A percentile compares a stretch with the other conserved stretches of the same genome.
Conservation (phyloP, 345 rosid genomes). For the Anastatica hierochuntica region DNA sequence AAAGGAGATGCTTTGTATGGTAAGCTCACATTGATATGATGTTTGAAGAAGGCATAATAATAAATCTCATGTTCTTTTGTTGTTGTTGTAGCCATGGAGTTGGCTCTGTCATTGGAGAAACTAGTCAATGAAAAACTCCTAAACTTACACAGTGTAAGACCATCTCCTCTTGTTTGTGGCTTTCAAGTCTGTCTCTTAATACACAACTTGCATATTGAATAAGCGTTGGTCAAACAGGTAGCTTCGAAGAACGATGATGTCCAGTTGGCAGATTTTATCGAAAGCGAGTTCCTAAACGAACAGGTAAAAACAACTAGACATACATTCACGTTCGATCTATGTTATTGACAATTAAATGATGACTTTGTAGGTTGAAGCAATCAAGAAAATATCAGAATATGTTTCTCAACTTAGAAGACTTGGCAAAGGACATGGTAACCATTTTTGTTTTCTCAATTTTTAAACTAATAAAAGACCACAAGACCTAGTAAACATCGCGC, state of each 20-base stretch:
- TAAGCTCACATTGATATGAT: too few species aligned
- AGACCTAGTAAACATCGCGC: too few species aligned
- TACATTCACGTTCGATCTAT: slow-evolving; percentile 13
- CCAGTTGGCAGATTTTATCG: slow-evolving; percentile 63
- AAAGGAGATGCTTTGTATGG: slow-evolving; percentile 94
- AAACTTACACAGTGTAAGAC: slow-evolving; percentile 56
- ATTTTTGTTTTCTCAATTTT: background rate
- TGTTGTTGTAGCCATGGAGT: slow-evolving; percentile 69
- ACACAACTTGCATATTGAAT: slow-evolving; percentile 10
- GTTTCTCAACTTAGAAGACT: slow-evolving; percentile 61
- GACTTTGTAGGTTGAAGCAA: slow-evolving; percentile 51
- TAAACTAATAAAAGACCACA: too few species aligned
- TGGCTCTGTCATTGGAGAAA: slow-evolving; percentile 81
- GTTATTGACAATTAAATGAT: slow-evolving; percentile 11
- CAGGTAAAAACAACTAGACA: slow-evolving; percentile 37
- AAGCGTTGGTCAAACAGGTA: slow-evolving; percentile 38
- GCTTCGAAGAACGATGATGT: slow-evolving; percentile 57
- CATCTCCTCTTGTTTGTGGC: background rate
- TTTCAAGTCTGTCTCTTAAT: background rate
- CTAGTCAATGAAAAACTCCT: slow-evolving; percentile 74
- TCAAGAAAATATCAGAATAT: slow-evolving; percentile 58
- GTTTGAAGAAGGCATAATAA: too few species aligned
- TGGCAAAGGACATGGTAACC: slow-evolving; percentile 76
- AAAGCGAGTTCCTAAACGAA: too few species aligned
- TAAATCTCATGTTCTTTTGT: slow-evolving; percentile 2